A percentile compares a stretch with the other conserved stretches of the same genome.
phyloP scores from a whole-genome alignment of 2,329 filamentous ascomycete species.

The Sarocladium brachiariae region DNA sequence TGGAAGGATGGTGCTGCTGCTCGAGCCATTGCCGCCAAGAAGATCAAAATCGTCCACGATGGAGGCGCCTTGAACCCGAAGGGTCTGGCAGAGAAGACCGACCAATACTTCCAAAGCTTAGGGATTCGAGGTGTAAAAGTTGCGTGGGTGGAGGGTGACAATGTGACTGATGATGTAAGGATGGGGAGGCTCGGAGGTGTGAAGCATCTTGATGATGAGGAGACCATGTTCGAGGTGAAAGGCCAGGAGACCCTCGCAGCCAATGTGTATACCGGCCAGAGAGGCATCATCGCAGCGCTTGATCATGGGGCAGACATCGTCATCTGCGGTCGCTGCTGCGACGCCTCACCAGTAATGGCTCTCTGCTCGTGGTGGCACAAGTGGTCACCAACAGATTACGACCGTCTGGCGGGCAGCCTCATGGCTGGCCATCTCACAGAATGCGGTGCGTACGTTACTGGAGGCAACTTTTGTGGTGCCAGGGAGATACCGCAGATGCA shows the following conservation, averaged over 20 bases:
- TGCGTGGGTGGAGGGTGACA: slow-evolving; percentile 28
- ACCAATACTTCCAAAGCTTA: slow-evolving; percentile 19
- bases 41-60: slow-evolving; percentile 27
- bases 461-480: slow-evolving; percentile 43
- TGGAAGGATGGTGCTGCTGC: slow-evolving; percentile 23
- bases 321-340: slow-evolving; percentile 37
- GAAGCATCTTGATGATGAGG: slow-evolving; percentile 14
- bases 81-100: slow-evolving; percentile 18
- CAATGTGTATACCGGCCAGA: slow-evolving; percentile 39
- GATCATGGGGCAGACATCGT: slow-evolving; percentile 34
- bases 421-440: slow-evolving; percentile 45
- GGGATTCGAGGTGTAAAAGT: slow-evolving; percentile 20
- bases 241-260: slow-evolving; percentile 22
- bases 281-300: slow-evolving; percentile 33
- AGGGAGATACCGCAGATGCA: slow-evolving; percentile 14
- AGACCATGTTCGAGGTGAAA: slow-evolving; percentile 11
- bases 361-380: slow-evolving; percentile 46
- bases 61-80: slow-evolving; percentile 27
- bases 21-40: slow-evolving; percentile 21
- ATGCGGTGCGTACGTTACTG: slow-evolving; percentile 43
- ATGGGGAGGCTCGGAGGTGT: slow-evolving; percentile 16
- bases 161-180: slow-evolving; percentile 18
- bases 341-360: slow-evolving; percentile 42
- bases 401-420: slow-evolving; percentile 38
- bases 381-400: slow-evolving; percentile 38